Evolutionary conservation across 352 stramenopile genomes (phyloP), one percentile per base, ranked within the genome.

Genomic region (Pythium phragmitis): DNA sequence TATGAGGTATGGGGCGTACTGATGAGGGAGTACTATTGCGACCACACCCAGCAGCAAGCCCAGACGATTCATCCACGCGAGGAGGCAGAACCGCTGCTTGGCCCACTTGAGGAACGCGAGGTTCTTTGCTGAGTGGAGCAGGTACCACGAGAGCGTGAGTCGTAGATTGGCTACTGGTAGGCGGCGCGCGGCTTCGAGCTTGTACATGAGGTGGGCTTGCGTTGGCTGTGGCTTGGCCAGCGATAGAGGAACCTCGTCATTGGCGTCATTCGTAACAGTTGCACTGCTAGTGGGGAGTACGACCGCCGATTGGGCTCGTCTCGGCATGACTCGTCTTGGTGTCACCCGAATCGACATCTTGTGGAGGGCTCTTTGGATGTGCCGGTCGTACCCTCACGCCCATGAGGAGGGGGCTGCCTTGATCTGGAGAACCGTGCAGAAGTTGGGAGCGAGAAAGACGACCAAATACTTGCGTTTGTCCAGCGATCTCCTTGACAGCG

Each of bases 91-190:
- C 7, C 46, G 53, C n/a, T 46, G 47, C 52, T 71, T 71, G 45
- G 34, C 49, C 57, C 65, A 71, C 26, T 57, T 51, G n/a, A 67
- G 48, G 19, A 67, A 71, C 5, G 16, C 23, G 23, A 67, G 34
- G 46, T 64, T 71, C 1, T 28, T 30, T 19, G 43, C 7, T 14
- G 65, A n/a, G 11, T 19, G 42, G 28, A 60, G 36, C 2, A 60
- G 37, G 30, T 46, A 52, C 36, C 48, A 71, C 33, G 58, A 58
- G 8, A 71, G 41, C 7, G 65, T 67, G 45, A 56, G 53, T 14
- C 65, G 42, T 2, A 71, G 43, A 39, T 71, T 64, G 54, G 65
- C 21, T 19, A 71, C 48, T 9, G 65, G 65, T 8, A 71, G 57
- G 2, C 19, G 58, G 23, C 54, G 14, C 4, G 59, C 57, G 7